Conservation (phyloP, 2,329 filamentous ascomycete species). For the Verticillium nubilum region DNA sequence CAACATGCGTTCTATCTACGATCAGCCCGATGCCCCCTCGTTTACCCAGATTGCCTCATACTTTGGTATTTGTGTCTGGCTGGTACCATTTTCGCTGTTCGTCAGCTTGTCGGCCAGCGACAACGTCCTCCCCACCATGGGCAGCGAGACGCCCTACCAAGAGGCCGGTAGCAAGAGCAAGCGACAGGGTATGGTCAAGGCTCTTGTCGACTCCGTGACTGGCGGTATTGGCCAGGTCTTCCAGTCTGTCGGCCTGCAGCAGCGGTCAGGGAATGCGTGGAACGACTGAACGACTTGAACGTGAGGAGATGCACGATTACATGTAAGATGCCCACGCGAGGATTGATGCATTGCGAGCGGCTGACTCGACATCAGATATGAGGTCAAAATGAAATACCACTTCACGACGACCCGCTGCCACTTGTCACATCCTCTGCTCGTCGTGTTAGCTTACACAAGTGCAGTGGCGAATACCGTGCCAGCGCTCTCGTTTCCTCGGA, state of each 20-base stretch:
- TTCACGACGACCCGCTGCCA: background rate
- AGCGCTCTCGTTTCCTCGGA: too few relatives aligned
- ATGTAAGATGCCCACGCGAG: background rate
- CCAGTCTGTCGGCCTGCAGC: constrained; percentile 7
- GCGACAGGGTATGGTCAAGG: constrained; percentile 62
- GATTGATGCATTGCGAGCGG: background rate
- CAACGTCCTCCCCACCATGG: constrained; percentile 91
- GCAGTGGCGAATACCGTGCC: too few relatives aligned
- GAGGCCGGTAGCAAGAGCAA: constrained; percentile 41
- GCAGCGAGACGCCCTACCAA: constrained; percentile 57
- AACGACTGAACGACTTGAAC: background rate
- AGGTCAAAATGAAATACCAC: background rate
- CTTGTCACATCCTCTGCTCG: too few relatives aligned
- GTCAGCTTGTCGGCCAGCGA: constrained; percentile 91
- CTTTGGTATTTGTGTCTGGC: constrained; percentile 94
- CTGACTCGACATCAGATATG: background rate
- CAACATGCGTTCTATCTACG: constrained; percentile 55
- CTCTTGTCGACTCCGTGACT: constrained; percentile 54
- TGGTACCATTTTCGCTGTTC: constrained; percentile 92
- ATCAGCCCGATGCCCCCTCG: constrained; percentile 60
- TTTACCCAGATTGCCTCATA: constrained; percentile 96
- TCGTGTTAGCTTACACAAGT: too few relatives aligned
- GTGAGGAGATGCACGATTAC: background rate
- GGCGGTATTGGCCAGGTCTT: constrained; percentile 43
- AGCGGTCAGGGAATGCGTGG: constrained; percentile 3